Evolutionary conservation across 2,329 filamentous ascomycete genomes (phyloP).

Genomic region (Trichoderma guizhouense): DNA sequence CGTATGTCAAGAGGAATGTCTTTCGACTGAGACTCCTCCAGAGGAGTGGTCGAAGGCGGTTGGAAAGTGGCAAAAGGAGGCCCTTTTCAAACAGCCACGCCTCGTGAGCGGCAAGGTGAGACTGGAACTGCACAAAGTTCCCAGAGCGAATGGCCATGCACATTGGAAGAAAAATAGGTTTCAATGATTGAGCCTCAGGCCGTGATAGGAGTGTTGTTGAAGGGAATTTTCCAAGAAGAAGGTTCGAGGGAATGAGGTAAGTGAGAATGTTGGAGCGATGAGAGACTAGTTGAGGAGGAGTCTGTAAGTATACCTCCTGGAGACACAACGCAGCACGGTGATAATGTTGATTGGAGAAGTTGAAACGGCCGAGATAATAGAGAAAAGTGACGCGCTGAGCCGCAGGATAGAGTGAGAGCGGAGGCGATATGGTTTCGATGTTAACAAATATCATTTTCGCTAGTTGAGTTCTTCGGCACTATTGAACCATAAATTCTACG

Average conservation of each 20-base stretch:
- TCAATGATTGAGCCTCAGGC: slow-evolving; percentile 58
- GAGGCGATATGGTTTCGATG: slow-evolving; percentile 78
- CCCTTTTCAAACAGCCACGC: slow-evolving; percentile 74
- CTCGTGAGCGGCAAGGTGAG: slow-evolving; percentile 61
- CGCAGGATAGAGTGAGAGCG: slow-evolving; percentile 76
- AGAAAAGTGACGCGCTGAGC: slow-evolving; percentile 87
- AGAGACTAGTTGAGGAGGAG: slow-evolving; percentile 55
- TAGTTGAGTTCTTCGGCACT: slow-evolving; percentile 78
- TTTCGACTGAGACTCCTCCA: slow-evolving; percentile 80
- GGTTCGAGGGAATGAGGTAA: slow-evolving; percentile 77
- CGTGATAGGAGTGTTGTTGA: slow-evolving; percentile 61
- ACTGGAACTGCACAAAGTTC: slow-evolving; percentile 70
- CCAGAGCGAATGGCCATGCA: slow-evolving; percentile 68
- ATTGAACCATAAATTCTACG: too few species aligned
- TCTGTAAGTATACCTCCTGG: slow-evolving; percentile 75
- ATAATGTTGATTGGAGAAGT: slow-evolving; percentile 82
- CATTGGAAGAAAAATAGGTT: slow-evolving; percentile 68
- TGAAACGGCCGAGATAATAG: slow-evolving; percentile 89
- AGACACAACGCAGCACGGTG: slow-evolving; percentile 71
- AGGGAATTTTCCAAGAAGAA: slow-evolving; percentile 82
- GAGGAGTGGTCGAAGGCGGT: slow-evolving; percentile 74
- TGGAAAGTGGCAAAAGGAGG: slow-evolving; percentile 70
- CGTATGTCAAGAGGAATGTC: slow-evolving; percentile 74
- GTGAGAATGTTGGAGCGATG: slow-evolving; percentile 79
- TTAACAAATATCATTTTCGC: slow-evolving; percentile 88